Conservation (phyloP, 768 basidiomycete genomes). For the Leucogyrophana mollusca region DNA sequence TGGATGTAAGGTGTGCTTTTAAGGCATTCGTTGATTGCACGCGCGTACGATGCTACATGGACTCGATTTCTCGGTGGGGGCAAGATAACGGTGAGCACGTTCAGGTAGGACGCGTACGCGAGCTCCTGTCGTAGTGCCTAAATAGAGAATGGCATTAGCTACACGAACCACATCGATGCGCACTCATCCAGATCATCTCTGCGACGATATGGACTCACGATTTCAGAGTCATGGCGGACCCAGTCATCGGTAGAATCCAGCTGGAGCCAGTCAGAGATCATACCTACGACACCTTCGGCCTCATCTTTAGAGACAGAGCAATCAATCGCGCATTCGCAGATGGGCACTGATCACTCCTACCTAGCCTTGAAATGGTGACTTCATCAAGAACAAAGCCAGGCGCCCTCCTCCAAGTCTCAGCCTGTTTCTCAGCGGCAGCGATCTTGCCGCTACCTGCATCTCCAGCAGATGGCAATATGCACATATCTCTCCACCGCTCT, state of each 20-base stretch:
- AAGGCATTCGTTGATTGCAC: constrained; percentile 80
- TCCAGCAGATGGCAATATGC: constrained; percentile 57
- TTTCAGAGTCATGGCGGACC: constrained; percentile 93
- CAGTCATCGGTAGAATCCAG: constrained; percentile 91
- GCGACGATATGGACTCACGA: constrained; percentile 56
- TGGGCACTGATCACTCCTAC: constrained; percentile 41
- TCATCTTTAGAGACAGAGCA: constrained; percentile 52
- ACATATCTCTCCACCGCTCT: constrained; percentile 86
- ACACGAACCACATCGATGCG: neutral
- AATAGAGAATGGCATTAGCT: constrained; percentile 13
- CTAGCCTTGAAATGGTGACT: constrained; percentile 86
- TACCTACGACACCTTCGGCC: constrained; percentile 65
- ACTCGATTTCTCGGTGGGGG: constrained; percentile 85
- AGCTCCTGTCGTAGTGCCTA: constrained; percentile 94
- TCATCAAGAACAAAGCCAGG: constrained; percentile 82
- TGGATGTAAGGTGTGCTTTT: constrained; percentile 68
- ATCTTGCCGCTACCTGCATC: constrained; percentile 35
- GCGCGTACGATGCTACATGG: constrained; percentile 89
- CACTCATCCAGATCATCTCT: too few relatives aligned
- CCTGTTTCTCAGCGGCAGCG: constrained; percentile 53
- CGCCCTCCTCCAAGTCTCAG: constrained; percentile 85
- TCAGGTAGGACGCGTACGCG: constrained; percentile 89
- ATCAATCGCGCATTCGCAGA: neutral
- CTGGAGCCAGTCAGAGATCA: constrained; percentile 94
- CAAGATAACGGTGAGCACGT: constrained; percentile 79